These are phyloP conservation scores for Zizania latifolia DNA, from an alignment of 176 grass and related monocot genomes.

Conservation along the genomic window DNA sequence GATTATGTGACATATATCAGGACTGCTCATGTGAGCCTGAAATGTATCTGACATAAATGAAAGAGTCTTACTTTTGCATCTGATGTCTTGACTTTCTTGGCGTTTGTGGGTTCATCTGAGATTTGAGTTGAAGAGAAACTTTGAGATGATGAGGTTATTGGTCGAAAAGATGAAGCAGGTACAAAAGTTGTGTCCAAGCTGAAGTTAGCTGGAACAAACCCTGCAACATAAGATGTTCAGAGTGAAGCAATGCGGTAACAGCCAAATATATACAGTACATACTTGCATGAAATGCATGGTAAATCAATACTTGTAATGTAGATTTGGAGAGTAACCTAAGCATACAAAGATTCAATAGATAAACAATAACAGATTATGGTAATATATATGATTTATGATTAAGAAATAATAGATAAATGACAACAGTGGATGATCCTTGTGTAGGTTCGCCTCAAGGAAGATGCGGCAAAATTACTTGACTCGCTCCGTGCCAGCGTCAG, in stretches of 20 bases:
- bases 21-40: neutral
- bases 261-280: neutral
- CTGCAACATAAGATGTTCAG: slow-evolving; percentile 14
- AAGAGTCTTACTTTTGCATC: slow-evolving; percentile 34
- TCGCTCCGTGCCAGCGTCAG: too few species aligned
- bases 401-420: too few species aligned
- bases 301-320: neutral
- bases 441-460: too few species aligned
- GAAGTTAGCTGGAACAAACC: slow-evolving; percentile 11
- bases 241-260: neutral
- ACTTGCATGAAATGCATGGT: neutral
- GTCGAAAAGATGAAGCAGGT: slow-evolving; percentile 20
- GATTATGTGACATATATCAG: slow-evolving; percentile 7
- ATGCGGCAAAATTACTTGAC: too few species aligned
- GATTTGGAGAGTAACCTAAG: neutral
- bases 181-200: neutral
- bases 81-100: slow-evolving; percentile 20
- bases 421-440: too few species aligned
- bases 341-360: neutral
- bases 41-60: neutral
- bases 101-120: neutral
- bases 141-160: slow-evolving; percentile 11
- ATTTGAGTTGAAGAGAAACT: slow-evolving; percentile 6
- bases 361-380: neutral
- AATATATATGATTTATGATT: neutral